phyloP scores from a whole-genome alignment of 2,329 filamentous ascomycete species.

The Periconia sp. region DNA sequence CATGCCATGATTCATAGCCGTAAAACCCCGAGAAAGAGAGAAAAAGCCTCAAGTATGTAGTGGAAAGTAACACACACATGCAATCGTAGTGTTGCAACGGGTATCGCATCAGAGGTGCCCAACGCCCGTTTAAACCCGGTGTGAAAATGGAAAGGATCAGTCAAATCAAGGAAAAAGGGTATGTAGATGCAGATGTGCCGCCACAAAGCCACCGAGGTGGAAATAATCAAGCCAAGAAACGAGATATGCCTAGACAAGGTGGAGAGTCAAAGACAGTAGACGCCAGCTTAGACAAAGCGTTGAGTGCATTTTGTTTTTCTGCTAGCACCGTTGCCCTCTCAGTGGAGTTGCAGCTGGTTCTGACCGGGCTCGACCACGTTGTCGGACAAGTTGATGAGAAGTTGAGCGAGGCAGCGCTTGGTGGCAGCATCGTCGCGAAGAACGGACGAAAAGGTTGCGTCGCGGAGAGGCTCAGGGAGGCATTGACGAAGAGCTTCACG shows the following conservation, averaged over 20 bases:
- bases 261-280: neutral
- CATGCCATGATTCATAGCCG: slow-evolving; percentile 8
- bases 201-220: neutral
- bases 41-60: neutral
- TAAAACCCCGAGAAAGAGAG: neutral
- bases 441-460: slow-evolving; percentile 95
- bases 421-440: slow-evolving; percentile 96
- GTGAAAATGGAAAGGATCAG: slow-evolving; percentile 7
- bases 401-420: slow-evolving; percentile 94
- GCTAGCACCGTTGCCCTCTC: neutral
- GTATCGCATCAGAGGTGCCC: slow-evolving; percentile 17
- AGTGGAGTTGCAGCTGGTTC: slow-evolving; percentile 42
- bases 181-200: slow-evolving; percentile 13
- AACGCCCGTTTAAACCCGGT: slow-evolving; percentile 11
- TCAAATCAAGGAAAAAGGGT: slow-evolving; percentile 13
- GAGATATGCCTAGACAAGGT: neutral
- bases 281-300: neutral
- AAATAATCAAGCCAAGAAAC: neutral
- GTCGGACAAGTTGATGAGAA: slow-evolving; percentile 94
- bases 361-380: slow-evolving; percentile 64
- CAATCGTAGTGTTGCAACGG: slow-evolving; percentile 10
- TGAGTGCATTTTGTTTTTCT: neutral
- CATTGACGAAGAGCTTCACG: slow-evolving; percentile 94
- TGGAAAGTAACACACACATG: slow-evolving; percentile 1
- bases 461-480: slow-evolving; percentile 95